These are phyloP conservation scores for Solanum medicagineum DNA, from an alignment of 257 asterid genomes.

Conservation along the genomic window DNA sequence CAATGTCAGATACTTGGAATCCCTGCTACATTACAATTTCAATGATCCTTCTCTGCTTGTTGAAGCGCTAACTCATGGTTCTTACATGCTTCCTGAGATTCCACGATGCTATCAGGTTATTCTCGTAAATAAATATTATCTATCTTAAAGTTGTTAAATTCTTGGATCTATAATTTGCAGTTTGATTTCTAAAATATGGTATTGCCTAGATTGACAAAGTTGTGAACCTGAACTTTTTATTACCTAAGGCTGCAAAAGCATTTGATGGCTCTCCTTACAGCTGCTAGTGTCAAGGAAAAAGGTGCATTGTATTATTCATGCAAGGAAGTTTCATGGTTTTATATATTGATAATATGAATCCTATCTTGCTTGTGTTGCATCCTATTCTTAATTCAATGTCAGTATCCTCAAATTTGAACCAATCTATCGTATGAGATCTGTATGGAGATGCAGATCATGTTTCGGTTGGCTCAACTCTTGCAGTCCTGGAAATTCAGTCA, in stretches of 20 bases:
- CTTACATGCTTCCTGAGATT: constrained; percentile 78
- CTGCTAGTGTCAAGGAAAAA: neutral
- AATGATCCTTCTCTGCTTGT: constrained; percentile 58
- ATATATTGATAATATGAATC: neutral
- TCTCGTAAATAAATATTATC: neutral
- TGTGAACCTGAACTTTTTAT: neutral
- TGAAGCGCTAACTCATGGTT: constrained; percentile 86
- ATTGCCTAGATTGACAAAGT: neutral
- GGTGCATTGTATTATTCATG: neutral
- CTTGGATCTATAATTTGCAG: neutral
- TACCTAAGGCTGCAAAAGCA: neutral
- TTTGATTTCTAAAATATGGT: neutral
- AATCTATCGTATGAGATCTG: neutral
- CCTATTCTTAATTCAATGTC: neutral
- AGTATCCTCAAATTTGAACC: neutral
- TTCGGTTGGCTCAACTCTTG: constrained; percentile 50
- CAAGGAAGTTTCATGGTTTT: neutral
- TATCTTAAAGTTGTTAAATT: neutral
- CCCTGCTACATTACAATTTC: constrained; percentile 43
- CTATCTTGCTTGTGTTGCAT: neutral
- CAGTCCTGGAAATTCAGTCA: constrained; percentile 59
- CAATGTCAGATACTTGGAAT: constrained; percentile 32
- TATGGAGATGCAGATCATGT: constrained; percentile 76
- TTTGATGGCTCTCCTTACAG: neutral
- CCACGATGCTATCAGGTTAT: constrained; percentile 85